Base-by-base conservation (phyloP, 2,329 filamentous ascomycete species). In the Colletotrichum sp. region DNA sequence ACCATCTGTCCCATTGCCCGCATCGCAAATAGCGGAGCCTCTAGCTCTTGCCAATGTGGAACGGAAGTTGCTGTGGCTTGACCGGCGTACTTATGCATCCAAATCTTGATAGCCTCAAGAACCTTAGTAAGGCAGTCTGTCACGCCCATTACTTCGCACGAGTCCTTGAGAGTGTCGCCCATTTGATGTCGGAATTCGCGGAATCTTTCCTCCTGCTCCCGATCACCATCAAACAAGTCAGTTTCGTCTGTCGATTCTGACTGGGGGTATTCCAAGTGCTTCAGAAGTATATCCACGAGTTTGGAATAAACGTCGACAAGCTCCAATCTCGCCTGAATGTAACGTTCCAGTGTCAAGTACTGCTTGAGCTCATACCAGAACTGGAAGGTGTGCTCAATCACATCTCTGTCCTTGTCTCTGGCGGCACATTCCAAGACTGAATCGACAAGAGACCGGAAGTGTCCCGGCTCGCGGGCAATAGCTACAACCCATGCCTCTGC, bases 301-400 rank as follows among this genome's bases (percentile, higher is more conserved):
- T 94, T 94, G 3, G 95, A 94, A 85, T 95, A 99, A 63, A 98
- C 88, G 79, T 98, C 95, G 43, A 95, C 89, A 71, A 95, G 91
- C 80, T 94, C 90, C 78, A 95, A 85, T 67, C 96, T 92, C 55
- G 96, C 94, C 80, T 96, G 91, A 67, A 95, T 94, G 83, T 98
- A 99, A 79, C 94, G 94, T 43, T 99, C 96, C 69, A 99, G 86
- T 3, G 96, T 96, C 64, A 99, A 89, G 83, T 98, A 98, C 83
- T 98, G 96, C 88, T 99, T 99, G 63, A 99, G 90, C 82, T 99
- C 97, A 83, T 98, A 99, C 97, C 97, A 99, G 87, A 99, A 99
- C 79, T 92, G 93, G 85, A 99, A 99, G 0, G 98, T 99, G 81
- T 97, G 93, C 70, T 95, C 95, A 78, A 99, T 96, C 6, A 96